Evolutionary conservation across 2,329 filamentous ascomycete species (phyloP), one percentile per base, ranked within the genome.

Genomic region (Monosporascus sp.): DNA sequence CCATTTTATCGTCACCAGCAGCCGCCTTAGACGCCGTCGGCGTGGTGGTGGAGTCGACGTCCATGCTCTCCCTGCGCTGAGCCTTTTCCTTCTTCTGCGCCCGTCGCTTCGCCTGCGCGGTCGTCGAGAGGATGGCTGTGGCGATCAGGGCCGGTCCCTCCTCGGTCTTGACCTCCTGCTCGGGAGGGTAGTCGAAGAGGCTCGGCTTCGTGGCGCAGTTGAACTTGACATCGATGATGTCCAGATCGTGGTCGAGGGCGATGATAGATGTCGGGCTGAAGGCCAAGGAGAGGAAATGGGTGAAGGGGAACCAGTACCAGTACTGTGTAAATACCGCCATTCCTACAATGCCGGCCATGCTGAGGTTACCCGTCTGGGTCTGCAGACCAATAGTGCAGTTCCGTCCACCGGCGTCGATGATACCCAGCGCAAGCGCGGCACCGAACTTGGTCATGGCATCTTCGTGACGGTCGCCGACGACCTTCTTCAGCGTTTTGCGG

Each of bases 241-340:
- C 90, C 15, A 99, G 81, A 66, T 97, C 90, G 66, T 95, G 88
- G 68, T 99, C 92, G 25, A 99, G 84, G 55, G 89, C 93, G 62
- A 97, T 97, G 66, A 99, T 89, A 1, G 94, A 89, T 1, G 95
- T 99, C 1, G 94, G 94, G n/a, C 90, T 91, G 74, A 99, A 97
- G 65, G 90, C 92, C 56, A 99, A 80, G 1, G 93, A 95, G 53
- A 99, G 72, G 83, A 99, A 99, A 73, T 99, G 94, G 31, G 94
- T 96, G 65, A 97, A 88, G 55, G 94, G 94, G 83, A 99, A 99
- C 94, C 94, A 99, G 77, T 99, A 99, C 94, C 94, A 99, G 77
- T 99, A 99, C 70, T 99, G 94, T 8, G 92, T 96, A 74, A 99
- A 99, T 51, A 99, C 89, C 27, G 91, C 93, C 85, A 96, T 96